These are phyloP conservation scores for Melocanna baccifera DNA, from an alignment of 176 grass and related monocot species.

Conservation along the genomic window DNA sequence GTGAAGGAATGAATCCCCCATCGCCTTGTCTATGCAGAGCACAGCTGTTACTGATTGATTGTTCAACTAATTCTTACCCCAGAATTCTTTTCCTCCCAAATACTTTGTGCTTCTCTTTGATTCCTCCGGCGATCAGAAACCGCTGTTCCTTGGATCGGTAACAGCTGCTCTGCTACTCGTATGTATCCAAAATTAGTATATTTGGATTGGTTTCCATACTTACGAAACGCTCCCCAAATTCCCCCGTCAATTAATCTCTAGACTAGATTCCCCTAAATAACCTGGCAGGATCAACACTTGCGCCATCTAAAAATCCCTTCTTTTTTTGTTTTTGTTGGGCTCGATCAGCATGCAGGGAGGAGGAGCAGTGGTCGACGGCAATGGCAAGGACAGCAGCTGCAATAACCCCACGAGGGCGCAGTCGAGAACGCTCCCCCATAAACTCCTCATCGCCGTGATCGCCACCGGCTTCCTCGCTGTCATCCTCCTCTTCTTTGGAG, in stretches of 20 bases:
- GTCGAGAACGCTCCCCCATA: constrained; percentile 24
- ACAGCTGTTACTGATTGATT: not conserved
- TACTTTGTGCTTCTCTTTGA: not conserved
- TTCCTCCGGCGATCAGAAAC: not conserved
- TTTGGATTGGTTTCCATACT: not conserved
- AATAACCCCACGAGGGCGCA: not conserved
- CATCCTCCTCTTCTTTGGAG: not conserved
- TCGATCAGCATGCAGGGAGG: constrained; percentile 27
- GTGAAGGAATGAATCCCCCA: constrained; percentile 2
- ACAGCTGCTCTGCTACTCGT: not conserved
- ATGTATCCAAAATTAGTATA: not conserved
- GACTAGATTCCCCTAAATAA: too few relatives aligned
- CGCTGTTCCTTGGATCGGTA: not conserved
- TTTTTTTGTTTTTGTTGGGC: not conserved
- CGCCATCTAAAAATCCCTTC: not conserved
- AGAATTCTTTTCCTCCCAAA: not conserved
- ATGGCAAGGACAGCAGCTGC: constrained; percentile 8
- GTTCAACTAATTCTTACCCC: not conserved
- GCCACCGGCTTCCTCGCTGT: constrained; percentile 35
- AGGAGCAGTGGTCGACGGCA: not conserved
- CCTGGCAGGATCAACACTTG: not conserved
- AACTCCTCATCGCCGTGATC: constrained; percentile 40
- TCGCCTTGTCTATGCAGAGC: not conserved
- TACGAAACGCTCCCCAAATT: not conserved
- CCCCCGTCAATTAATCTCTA: not conserved